phyloP scores from a whole-genome alignment of 805 yeast species.

The Grigorovia humatica region DNA sequence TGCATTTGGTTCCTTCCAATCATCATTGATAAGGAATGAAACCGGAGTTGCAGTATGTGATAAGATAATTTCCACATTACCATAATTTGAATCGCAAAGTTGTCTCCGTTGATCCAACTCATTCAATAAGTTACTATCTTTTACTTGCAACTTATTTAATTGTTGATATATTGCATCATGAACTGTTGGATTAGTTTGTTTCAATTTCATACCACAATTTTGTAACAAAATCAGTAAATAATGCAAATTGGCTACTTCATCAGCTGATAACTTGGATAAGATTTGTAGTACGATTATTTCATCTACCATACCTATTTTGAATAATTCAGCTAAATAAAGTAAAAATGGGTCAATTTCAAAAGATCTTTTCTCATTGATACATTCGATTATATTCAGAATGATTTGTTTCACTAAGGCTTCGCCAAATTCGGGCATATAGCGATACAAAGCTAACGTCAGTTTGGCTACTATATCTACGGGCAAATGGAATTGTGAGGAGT shows the following conservation, averaged over 20 bases:
- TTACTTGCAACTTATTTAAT: slow-evolving; percentile 50
- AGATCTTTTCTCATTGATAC: slow-evolving; percentile 25
- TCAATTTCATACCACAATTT: slow-evolving; percentile 43
- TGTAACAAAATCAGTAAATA: slow-evolving; percentile 42
- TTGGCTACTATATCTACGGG: neutral
- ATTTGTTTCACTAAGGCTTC: slow-evolving; percentile 43
- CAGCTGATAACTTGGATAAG: slow-evolving; percentile 25
- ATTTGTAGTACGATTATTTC: slow-evolving; percentile 40
- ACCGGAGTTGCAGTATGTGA: neutral
- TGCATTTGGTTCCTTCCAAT: slow-evolving; percentile 22
- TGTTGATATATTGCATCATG: slow-evolving; percentile 45
- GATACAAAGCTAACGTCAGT: slow-evolving; percentile 27
- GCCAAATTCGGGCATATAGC: slow-evolving; percentile 53
- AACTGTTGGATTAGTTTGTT: slow-evolving; percentile 35
- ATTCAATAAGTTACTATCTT: slow-evolving; percentile 38
- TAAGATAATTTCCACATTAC: neutral
- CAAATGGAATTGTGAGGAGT: neutral
- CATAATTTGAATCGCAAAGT: neutral
- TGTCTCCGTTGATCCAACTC: slow-evolving; percentile 39
- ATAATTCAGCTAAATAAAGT: slow-evolving; percentile 25
- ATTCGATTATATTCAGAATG: slow-evolving; percentile 47
- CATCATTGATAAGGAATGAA: slow-evolving; percentile 4
- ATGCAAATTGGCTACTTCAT: slow-evolving; percentile 26
- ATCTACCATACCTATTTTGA: slow-evolving; percentile 51
- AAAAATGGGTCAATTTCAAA: neutral